These are phyloP conservation scores for Jatropha podagrica DNA, from an alignment of 441 rosid genomes.

Conservation along the genomic window DNA sequence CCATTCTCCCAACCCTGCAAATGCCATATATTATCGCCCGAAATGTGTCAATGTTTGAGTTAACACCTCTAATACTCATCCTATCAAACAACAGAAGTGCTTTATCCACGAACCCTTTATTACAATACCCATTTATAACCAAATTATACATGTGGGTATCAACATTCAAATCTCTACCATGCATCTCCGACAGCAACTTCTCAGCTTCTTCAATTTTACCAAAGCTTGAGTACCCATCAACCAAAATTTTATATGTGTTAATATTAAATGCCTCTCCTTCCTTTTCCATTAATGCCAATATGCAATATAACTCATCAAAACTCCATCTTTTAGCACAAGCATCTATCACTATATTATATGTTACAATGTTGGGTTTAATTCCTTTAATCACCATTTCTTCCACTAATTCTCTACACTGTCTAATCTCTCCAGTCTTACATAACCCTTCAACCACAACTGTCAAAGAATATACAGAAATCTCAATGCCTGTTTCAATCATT, in stretches of 20 bases:
- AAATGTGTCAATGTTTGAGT: slow-evolving; percentile 53
- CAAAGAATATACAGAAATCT: slow-evolving; percentile 54
- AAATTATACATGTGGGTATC: slow-evolving; percentile 57
- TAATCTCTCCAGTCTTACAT: slow-evolving; percentile 62
- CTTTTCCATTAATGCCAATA: slow-evolving; percentile 61
- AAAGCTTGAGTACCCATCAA: slow-evolving; percentile 32
- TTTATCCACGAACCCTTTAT: slow-evolving; percentile 49
- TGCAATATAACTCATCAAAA: slow-evolving; percentile 38
- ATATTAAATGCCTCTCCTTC: slow-evolving; percentile 33
- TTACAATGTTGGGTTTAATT: slow-evolving; percentile 50
- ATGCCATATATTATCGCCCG: slow-evolving; percentile 66
- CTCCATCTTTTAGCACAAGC: slow-evolving; percentile 56
- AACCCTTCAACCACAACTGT: slow-evolving; percentile 56
- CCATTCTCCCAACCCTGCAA: slow-evolving; percentile 69
- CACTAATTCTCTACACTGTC: slow-evolving; percentile 46
- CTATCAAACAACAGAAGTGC: slow-evolving; percentile 68
- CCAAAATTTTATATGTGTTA: slow-evolving; percentile 49
- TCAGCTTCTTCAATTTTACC: slow-evolving; percentile 54
- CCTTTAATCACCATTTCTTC: slow-evolving; percentile 47
- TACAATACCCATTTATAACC: slow-evolving; percentile 51
- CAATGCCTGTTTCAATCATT: slow-evolving; percentile 57
- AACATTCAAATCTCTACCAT: slow-evolving; percentile 44
- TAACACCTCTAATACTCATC: slow-evolving; percentile 49
- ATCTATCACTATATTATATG: slow-evolving; percentile 60
- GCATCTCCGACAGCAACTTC: slow-evolving; percentile 67